phyloP scores from a whole-genome alignment of 805 yeast genomes.

The Spathaspora arborariae region DNA sequence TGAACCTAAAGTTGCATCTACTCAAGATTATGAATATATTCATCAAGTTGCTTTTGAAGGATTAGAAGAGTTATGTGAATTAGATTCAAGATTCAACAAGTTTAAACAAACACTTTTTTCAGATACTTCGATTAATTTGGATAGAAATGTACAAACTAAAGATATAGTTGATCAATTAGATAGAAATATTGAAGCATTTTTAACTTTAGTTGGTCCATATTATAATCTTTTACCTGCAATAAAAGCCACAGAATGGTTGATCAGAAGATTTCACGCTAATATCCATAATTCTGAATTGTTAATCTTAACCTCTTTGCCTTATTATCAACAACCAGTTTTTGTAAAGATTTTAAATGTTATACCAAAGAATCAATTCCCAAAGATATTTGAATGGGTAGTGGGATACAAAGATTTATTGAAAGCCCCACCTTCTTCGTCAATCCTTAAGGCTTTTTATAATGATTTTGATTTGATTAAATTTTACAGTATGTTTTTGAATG shows the following conservation, averaged over 20 bases:
- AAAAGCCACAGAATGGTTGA: slow-evolving; percentile 90
- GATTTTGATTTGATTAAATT: slow-evolving; percentile 67
- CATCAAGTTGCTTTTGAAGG: slow-evolving; percentile 72
- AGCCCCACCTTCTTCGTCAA: slow-evolving; percentile 62
- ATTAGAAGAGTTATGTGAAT: slow-evolving; percentile 59
- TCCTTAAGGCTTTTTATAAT: slow-evolving; percentile 64
- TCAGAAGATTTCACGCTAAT: slow-evolving; percentile 85
- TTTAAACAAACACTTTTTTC: slow-evolving; percentile 76
- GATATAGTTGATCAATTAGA: slow-evolving; percentile 77
- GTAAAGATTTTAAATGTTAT: slow-evolving; percentile 70
- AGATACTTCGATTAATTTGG: slow-evolving; percentile 73
- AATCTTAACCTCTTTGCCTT: slow-evolving; percentile 74
- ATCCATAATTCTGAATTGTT: slow-evolving; percentile 72
- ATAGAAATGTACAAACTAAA: slow-evolving; percentile 74
- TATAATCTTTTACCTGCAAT: slow-evolving; percentile 72
- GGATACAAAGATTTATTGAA: slow-evolving; percentile 63
- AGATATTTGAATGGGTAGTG: slow-evolving; percentile 66
- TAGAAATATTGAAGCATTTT: slow-evolving; percentile 68
- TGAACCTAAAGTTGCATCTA: slow-evolving; percentile 84
- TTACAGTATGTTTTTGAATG: slow-evolving; percentile 53
- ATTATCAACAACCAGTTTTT: slow-evolving; percentile 70
- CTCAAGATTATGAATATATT: slow-evolving; percentile 87
- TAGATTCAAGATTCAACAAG: slow-evolving; percentile 72
- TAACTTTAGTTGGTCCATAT: slow-evolving; percentile 71
- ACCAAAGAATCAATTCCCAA: slow-evolving; percentile 61